These are phyloP conservation scores for Tricholoma furcatifolium DNA, from an alignment of 768 basidiomycete genomes.

Conservation along the genomic window DNA sequence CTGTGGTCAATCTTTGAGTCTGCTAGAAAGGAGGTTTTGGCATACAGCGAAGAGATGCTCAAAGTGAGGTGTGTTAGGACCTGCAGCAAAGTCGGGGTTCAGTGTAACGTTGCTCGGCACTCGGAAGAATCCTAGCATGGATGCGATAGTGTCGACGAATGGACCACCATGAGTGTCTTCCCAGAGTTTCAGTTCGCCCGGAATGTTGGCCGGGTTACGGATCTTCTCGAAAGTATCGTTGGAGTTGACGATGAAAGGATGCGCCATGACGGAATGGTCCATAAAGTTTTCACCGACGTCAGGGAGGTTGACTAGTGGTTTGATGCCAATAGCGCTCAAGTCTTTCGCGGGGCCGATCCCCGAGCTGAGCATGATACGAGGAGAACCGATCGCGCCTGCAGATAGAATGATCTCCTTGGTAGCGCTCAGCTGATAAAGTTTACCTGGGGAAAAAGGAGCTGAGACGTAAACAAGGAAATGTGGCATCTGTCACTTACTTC, in stretches of 20 bases:
- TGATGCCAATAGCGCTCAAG: slow-evolving; percentile 18
- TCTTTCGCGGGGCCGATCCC: slow-evolving; percentile 30
- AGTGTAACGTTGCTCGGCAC: slow-evolving; percentile 18
- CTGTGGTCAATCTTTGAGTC: not conserved
- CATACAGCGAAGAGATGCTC: slow-evolving; percentile 10
- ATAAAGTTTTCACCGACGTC: slow-evolving; percentile 36
- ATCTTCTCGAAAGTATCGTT: slow-evolving; percentile 8
- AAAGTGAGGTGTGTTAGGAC: slow-evolving; percentile 20
- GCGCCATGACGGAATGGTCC: slow-evolving; percentile 29
- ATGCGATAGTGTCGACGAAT: slow-evolving; percentile 14
- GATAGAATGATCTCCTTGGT: slow-evolving; percentile 53
- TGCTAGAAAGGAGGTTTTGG: not conserved
- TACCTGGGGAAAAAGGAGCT: not conserved
- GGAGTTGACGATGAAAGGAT: slow-evolving; percentile 11
- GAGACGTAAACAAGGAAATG: not conserved
- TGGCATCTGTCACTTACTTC: not conserved
- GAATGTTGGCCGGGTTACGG: slow-evolving; percentile 3
- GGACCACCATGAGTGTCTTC: not conserved
- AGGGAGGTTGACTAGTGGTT: slow-evolving; percentile 27
- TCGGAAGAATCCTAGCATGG: slow-evolving; percentile 22
- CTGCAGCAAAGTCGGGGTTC: slow-evolving; percentile 25
- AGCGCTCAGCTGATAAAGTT: slow-evolving; percentile 27
- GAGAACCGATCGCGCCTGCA: slow-evolving; percentile 36
- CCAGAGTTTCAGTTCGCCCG: slow-evolving; percentile 5
- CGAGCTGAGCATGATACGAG: slow-evolving; percentile 34